Conservation (phyloP, 2,329 filamentous ascomycete genomes). For the Fusarium cicatricum region DNA sequence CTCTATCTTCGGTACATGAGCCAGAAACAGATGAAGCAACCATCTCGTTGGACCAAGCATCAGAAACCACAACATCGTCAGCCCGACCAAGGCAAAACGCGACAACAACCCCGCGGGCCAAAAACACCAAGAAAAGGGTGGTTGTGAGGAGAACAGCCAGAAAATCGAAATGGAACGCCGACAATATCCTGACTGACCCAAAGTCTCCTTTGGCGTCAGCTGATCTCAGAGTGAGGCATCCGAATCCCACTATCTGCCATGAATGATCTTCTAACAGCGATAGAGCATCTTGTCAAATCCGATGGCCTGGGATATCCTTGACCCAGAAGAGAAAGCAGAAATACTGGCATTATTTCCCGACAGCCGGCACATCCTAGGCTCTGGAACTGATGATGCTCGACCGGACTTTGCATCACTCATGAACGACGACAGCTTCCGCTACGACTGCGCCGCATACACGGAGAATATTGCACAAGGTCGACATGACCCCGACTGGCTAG, state of each 20-base stretch:
- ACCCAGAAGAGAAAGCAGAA: conserved; percentile 45
- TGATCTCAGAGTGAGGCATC: conserved; percentile 46
- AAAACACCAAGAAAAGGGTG: conserved; percentile 37
- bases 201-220: conserved; percentile 51
- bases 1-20: conserved; percentile 21
- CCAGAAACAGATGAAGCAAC: conserved; percentile 6
- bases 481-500: conserved; percentile 63
- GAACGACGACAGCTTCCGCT: conserved; percentile 58
- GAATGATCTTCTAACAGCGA: background rate
- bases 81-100: conserved; percentile 5
- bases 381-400: conserved; percentile 47
- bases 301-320: conserved; percentile 50
- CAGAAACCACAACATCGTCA: conserved; percentile 24
- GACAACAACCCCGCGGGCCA: conserved; percentile 2
- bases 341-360: conserved; percentile 52
- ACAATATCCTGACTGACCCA: conserved; percentile 47
- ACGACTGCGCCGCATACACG: conserved; percentile 56
- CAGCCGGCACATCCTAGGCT: conserved; percentile 48
- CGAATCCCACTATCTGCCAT: background rate
- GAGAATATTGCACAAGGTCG: conserved; percentile 57
- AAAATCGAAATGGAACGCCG: conserved; percentile 49
- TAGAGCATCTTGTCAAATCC: conserved; percentile 51
- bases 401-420: conserved; percentile 54
- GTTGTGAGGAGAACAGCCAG: conserved; percentile 35
- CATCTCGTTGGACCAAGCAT: background rate